phyloP scores from a whole-genome alignment of 2,329 filamentous ascomycete genomes.

The Alternaria conjuncta region DNA sequence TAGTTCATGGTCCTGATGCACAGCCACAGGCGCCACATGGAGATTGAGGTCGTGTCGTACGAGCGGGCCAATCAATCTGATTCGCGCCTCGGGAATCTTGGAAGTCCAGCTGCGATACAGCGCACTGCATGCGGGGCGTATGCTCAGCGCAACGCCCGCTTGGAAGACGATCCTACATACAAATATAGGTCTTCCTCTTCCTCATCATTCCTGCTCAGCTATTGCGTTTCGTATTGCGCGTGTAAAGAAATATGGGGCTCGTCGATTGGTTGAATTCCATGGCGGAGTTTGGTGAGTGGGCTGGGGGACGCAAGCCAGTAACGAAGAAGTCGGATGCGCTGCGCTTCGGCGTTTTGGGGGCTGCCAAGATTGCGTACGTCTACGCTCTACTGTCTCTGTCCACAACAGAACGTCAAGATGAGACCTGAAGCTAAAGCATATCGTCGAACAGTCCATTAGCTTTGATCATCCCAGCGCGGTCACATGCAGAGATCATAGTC shows the following conservation, averaged over 20 bases:
- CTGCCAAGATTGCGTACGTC: conserved; percentile 43
- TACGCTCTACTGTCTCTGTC: neutral
- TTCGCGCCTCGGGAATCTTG: neutral
- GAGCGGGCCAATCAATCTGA: neutral
- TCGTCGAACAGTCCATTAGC: conserved; percentile 45
- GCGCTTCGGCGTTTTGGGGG: conserved; percentile 46
- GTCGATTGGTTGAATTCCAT: conserved; percentile 12
- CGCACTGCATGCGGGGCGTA: neutral
- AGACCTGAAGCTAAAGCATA: neutral
- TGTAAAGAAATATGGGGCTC: neutral
- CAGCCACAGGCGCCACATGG: neutral
- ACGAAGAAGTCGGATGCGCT: conserved; percentile 32
- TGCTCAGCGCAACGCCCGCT: neutral
- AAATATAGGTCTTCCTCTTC: neutral
- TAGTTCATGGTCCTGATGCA: neutral
- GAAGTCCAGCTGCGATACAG: neutral
- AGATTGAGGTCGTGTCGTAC: neutral
- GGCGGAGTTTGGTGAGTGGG: conserved; percentile 14
- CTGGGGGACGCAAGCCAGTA: conserved; percentile 6
- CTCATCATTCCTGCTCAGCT: neutral
- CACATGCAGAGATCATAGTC: conserved; percentile 62
- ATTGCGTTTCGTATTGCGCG: neutral
- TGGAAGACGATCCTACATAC: neutral
- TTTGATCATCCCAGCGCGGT: conserved; percentile 58
- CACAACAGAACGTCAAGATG: neutral